Percentiles rank a stretch among this genome's conserved stretches.
Evolutionary conservation across 768 basidiomycete species (phyloP).

Genomic region (Boletus bicolor): DNA sequence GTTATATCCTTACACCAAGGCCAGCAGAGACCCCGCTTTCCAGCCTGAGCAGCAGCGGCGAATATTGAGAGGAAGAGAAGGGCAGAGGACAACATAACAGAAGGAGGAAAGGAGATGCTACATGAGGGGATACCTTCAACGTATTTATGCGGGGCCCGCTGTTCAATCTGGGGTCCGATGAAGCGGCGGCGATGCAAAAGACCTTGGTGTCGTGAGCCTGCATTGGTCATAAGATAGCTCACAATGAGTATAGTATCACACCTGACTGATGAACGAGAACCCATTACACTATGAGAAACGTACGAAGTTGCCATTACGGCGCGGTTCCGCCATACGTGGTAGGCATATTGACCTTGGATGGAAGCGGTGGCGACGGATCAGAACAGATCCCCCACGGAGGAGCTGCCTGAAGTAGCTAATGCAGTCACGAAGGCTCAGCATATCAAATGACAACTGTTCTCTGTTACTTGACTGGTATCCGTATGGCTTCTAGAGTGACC

Average conservation of each 20-base stretch:
- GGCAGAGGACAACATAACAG: slow-evolving; percentile 17
- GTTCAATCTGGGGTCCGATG: background rate
- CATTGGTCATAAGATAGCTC: background rate
- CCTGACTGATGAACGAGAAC: background rate
- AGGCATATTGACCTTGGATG: background rate
- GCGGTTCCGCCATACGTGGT: background rate
- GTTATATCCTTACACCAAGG: slow-evolving; percentile 28
- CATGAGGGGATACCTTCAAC: background rate
- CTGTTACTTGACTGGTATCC: background rate
- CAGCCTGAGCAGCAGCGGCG: slow-evolving; percentile 25
- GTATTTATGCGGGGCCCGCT: slow-evolving; percentile 11
- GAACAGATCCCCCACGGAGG: background rate
- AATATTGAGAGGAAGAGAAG: slow-evolving; percentile 22
- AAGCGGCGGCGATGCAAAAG: background rate
- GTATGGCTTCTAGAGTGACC: background rate
- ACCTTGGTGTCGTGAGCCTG: background rate
- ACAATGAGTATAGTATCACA: background rate
- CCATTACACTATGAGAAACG: background rate
- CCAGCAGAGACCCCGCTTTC: slow-evolving; percentile 39
- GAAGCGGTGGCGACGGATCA: slow-evolving; percentile 1
- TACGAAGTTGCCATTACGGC: background rate
- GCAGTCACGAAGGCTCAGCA: background rate
- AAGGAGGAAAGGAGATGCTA: background rate
- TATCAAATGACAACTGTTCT: background rate
- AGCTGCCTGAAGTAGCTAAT: background rate